A percentile compares a stretch with the other conserved stretches of the same genome.
These are phyloP conservation scores for Xylaria sp. DNA, from an alignment of 2,329 filamentous ascomycete genomes.

Conservation along the genomic window DNA sequence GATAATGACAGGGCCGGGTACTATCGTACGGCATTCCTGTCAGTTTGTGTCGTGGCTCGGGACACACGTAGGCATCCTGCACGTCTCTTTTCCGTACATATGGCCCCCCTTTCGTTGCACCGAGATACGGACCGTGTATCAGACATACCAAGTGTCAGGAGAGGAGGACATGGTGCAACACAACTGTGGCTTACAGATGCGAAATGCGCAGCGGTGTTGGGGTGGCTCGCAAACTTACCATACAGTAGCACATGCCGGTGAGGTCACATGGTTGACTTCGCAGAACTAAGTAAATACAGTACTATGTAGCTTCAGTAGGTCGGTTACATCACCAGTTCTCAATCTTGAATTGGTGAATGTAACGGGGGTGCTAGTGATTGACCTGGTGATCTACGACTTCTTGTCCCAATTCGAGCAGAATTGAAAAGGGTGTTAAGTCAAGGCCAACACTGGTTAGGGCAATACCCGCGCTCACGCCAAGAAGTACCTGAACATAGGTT, in stretches of 20 bases:
- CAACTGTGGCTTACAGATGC: slow-evolving; percentile 18
- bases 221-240: slow-evolving; percentile 6
- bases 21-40: slow-evolving; percentile 17
- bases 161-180: slow-evolving; percentile 13
- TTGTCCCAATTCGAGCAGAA: slow-evolving; percentile 20
- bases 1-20: slow-evolving; percentile 19
- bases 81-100: slow-evolving; percentile 8
- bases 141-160: slow-evolving; percentile 21
- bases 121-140: slow-evolving; percentile 10
- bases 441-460: slow-evolving; percentile 16
- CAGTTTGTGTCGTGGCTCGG: slow-evolving; percentile 22
- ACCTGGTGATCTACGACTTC: slow-evolving; percentile 22
- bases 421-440: slow-evolving; percentile 13
- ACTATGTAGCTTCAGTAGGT: slow-evolving; percentile 9
- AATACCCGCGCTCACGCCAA: slow-evolving; percentile 7
- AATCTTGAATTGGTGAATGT: slow-evolving; percentile 12
- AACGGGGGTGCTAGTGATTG: background rate
- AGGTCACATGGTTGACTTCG: slow-evolving; percentile 29
- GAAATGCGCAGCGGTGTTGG: background rate
- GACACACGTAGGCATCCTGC: slow-evolving; percentile 21
- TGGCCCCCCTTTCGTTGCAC: slow-evolving; percentile 23
- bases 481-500: background rate
- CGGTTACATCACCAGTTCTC: slow-evolving; percentile 33
- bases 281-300: background rate
- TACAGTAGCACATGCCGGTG: slow-evolving; percentile 5